Evolutionary conservation across 2,329 filamentous ascomycete genomes (phyloP), one percentile per base, ranked within the genome.

Genomic region (Lithohypha guttulata): DNA sequence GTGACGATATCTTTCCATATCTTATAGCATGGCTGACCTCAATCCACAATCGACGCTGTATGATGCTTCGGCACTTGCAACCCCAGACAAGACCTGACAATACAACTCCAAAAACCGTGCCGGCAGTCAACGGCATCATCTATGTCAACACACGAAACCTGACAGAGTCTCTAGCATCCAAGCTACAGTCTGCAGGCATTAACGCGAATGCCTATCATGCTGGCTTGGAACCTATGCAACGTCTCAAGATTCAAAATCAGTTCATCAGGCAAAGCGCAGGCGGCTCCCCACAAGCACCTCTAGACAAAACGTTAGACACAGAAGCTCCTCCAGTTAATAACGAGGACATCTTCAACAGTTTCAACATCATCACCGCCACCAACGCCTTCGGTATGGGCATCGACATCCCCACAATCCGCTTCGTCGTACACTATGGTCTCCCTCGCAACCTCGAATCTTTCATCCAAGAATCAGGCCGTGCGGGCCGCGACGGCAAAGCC

Each of bases 301-400:
- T 18, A 14, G 14, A 13, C 17, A 4, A 39, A n/a, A n/a, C n/a
- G n/a, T n/a, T n/a, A n/a, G n/a, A 21, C 2, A 41, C 34, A 34
- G 11, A 1, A 51, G 54, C 6, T 34, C 42, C n/a, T 44, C 27
- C 21, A 31, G 36, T 48, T 21, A 46, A 51, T 10, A 47, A 49
- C 15, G 46, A 34, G 18, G 28, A 46, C 28, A 45, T 45, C n/a
- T 37, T 47, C 56, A 69, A 73, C 18, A 81, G 81, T 1, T 94
- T 91, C 61, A 86, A 91, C 57, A 77, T 96, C 34, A 89, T 96
- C 44, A 86, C 95, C 19, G 89, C 89, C 2, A 96, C 89, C 0
- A 96, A 85, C 1, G 89, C 89, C 0, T 96, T 96, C 53, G 89
- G 89, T 2, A 96, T 96, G 89, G 89, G 89, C 18, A 95, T 96